Evolutionary conservation across 495 filamentous ascomycete genomes (phyloP).

Genomic region (Bombardia bombarda): DNA sequence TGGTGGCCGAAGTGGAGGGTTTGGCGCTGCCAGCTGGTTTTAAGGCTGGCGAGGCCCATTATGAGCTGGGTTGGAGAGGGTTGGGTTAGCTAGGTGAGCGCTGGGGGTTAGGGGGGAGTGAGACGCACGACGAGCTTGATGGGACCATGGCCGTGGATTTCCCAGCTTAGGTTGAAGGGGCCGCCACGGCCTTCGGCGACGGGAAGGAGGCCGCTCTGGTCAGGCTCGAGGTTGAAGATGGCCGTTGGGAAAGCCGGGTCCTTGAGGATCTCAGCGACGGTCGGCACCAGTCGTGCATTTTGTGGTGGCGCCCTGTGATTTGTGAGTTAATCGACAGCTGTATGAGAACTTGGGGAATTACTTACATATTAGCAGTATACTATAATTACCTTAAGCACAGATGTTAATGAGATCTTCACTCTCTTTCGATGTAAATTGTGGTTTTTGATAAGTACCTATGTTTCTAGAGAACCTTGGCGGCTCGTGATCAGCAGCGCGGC

Average conservation of each 20-base stretch:
- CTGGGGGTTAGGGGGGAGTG: conserved; percentile 5
- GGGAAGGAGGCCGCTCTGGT: conserved; percentile 45
- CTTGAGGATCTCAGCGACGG: conserved; percentile 28
- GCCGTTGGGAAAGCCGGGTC: conserved; percentile 40
- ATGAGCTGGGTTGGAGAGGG: conserved; percentile 42
- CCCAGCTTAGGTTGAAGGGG: conserved; percentile 63
- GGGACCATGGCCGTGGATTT: conserved; percentile 70
- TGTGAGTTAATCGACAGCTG: too few relatives aligned
- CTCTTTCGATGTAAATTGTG: too few relatives aligned
- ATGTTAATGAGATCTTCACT: too few relatives aligned
- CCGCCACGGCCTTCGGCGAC: conserved; percentile 60
- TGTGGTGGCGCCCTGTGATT: conserved; percentile 1
- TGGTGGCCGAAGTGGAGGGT: conserved; percentile 68
- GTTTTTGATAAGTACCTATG: too few relatives aligned
- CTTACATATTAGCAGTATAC: too few relatives aligned
- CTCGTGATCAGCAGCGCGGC: too few relatives aligned
- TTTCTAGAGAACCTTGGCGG: too few relatives aligned
- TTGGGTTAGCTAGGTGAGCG: conserved; percentile 10
- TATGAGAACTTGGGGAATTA: too few relatives aligned
- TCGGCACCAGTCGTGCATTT: conserved; percentile 14
- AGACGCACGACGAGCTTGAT: conserved; percentile 60
- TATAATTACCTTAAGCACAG: too few relatives aligned
- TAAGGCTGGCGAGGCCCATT: conserved; percentile 56
- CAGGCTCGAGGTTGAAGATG: conserved; percentile 57
- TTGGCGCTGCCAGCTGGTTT: conserved; percentile 66